These are phyloP conservation scores for Puccinia coronata DNA, from an alignment of 1,284 basidiomycete genomes.

Conservation along the genomic window DNA sequence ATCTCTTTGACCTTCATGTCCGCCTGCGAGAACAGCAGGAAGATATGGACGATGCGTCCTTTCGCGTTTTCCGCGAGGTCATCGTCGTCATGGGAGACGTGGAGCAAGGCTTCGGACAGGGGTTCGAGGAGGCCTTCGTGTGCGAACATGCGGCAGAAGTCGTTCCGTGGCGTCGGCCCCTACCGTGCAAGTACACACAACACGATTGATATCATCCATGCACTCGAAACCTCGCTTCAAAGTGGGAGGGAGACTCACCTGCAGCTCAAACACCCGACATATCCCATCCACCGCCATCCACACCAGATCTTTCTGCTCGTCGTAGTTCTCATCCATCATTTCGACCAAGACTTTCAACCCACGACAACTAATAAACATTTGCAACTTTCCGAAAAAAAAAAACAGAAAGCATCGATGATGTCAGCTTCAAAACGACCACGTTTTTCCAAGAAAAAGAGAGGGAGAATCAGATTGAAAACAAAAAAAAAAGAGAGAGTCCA, in stretches of 20 bases:
- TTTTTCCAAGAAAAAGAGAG: not conserved
- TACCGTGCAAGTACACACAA: slow-evolving; percentile 59
- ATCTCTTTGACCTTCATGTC: slow-evolving; percentile 89
- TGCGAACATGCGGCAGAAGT: slow-evolving; percentile 97
- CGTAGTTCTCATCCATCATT: slow-evolving; percentile 91
- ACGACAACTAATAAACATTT: slow-evolving; percentile 97
- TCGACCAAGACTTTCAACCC: slow-evolving; percentile 91
- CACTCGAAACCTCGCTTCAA: not conserved
- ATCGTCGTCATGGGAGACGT: slow-evolving; percentile 76
- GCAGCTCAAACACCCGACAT: slow-evolving; percentile 86
- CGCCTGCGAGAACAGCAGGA: slow-evolving; percentile 89
- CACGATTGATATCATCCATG: not conserved
- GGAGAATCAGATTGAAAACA: not conserved
- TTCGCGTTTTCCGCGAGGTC: slow-evolving; percentile 69
- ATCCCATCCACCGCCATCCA: slow-evolving; percentile 92
- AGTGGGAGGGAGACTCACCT: slow-evolving; percentile 55
- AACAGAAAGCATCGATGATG: not conserved
- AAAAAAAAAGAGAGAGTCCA: no score
- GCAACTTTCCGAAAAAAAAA: slow-evolving; percentile 61
- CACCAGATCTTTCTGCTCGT: slow-evolving; percentile 82
- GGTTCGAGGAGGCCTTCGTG: slow-evolving; percentile 91
- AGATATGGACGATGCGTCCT: slow-evolving; percentile 81
- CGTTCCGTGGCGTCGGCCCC: slow-evolving; percentile 92
- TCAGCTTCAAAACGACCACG: no score
- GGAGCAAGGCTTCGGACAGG: slow-evolving; percentile 80